Evolutionary conservation across 768 basidiomycete genomes (phyloP), one percentile per base, ranked within the genome.

Genomic region (Mycena vitilis): DNA sequence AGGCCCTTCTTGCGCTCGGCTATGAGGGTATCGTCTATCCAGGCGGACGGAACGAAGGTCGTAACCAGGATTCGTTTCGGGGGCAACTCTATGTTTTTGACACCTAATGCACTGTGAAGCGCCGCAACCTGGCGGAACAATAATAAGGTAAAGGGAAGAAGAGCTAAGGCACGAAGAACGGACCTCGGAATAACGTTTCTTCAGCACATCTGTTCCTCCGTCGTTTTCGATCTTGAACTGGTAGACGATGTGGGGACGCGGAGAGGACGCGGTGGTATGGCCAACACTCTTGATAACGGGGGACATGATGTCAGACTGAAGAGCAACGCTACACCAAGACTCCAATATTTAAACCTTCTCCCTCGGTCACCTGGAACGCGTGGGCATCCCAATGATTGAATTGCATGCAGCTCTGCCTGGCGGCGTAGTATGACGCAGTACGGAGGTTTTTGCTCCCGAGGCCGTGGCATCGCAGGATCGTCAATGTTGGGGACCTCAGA

Each of bases 11-110:
- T 88, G 68, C 87, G 83, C 73, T 86, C 86, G 0, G 80, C 74
- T 60, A 88, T 86, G 44, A 88, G 83, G 13, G 78, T 65, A 68
- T 88, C 85, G 71, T 87, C 84, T 18, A 84, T 78, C 86, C 88
- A 88, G 3, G 85, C 84, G 2, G 83, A 83, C 0, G 86, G 86
- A 22, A 86, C 63, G 71, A 88, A 85, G 1, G 80, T 81, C 11
- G 83, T 86, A n/a, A 77, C 75, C 8, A 88, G 75, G 23, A 84
- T 77, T n/a, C 84, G 83, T 76, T 86, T 87, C 5, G 87, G 85
- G 13, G 88, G 87, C 12, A 89, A 81, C 13, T 62, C 63, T 25
- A 60, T 10, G 30, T 69, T 57, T 11, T 51, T 38, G 37, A 65
- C 49, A 48, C 64, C 64, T 22, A 71, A 23, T 4, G 61, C 53